Base-by-base conservation (phyloP, 2,329 filamentous ascomycete species). In the Pseudogymnoascus destructans region DNA sequence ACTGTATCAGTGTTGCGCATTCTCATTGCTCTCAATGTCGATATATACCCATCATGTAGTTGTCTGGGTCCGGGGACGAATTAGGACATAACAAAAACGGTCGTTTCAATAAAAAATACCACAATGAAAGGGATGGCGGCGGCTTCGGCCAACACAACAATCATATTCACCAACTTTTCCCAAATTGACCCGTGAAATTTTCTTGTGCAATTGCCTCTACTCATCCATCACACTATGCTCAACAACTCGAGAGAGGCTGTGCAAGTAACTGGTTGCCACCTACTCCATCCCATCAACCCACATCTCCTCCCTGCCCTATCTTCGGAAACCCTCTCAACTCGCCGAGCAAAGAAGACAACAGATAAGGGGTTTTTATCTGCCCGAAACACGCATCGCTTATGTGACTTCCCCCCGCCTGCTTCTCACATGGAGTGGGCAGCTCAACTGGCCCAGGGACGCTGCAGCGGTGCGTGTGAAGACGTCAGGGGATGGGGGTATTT, bases 1-100 rank as follows among this genome's bases (percentile, higher is more conserved):
- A 42, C 38, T 42, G 38, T 42, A 42, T 42, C 38, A 42, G 38
- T 42, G 38, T 42, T 42, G 38, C 38, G n/a, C 19, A 42, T 42
- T 23, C 13, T 42, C 38, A 42, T 17, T 42, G 38, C 38, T 23
- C 38, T 42, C 19, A 42, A 38, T 42, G 38, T 42, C 38, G 38
- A 42, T 42, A 42, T 42, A 42, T 42, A 42, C 38, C 38, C 38
- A 42, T 23, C 19, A 42, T 23, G 38, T 42, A 42, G 19, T 42
- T 36, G 38, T 42, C 38, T 42, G 38, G 38, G 38, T 42, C 38
- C 38, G 38, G 38, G 19, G 38, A 42, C 11, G 38, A 42, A 42
- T 42, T 38, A 42, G 38, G 10, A 23, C 38, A 42, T 42, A 42
- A 15, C 38, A 42, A 7, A 38, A 42, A 42, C 38, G 38, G 38